phyloP scores from a whole-genome alignment of 192 early-diverging fungal genomes.

The Podochytrium sp. region DNA sequence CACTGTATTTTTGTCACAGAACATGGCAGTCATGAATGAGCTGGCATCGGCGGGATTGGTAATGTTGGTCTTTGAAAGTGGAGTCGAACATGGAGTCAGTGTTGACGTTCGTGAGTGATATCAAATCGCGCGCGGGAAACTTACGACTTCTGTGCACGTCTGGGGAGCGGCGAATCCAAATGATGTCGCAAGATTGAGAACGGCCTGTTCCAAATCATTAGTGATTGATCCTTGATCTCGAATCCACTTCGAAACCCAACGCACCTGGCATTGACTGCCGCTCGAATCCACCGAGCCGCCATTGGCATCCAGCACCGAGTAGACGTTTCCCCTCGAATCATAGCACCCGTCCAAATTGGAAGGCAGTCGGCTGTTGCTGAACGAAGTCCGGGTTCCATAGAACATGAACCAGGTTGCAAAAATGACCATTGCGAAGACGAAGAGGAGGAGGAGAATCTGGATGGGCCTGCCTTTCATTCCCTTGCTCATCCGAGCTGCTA shows the following conservation, averaged over 20 bases:
- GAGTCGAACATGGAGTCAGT: not conserved
- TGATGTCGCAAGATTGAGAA: not conserved
- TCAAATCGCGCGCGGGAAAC: not conserved
- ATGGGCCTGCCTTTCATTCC: too few species aligned
- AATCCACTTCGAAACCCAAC: not conserved
- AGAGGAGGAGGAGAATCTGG: too few species aligned
- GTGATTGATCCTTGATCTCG: not conserved
- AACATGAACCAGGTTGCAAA: too few species aligned
- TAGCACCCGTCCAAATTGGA: constrained; percentile 13
- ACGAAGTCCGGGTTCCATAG: too few species aligned
- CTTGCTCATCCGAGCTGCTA: too few species aligned
- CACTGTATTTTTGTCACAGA: constrained; percentile 15
- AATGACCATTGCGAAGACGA: too few species aligned
- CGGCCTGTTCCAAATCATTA: constrained; percentile 7
- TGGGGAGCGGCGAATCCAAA: constrained; percentile 14
- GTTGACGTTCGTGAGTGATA: too few species aligned
- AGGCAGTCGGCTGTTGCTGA: not conserved
- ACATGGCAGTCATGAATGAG: constrained; percentile 12
- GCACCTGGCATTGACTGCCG: constrained; percentile 6
- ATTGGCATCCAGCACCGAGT: not conserved
- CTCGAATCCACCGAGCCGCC: not conserved
- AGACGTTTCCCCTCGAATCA: constrained; percentile 12
- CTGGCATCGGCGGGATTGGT: not conserved
- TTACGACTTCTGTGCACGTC: constrained; percentile 14
- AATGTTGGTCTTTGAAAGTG: constrained; percentile 6